Base-by-base conservation (phyloP, 164 flowering plant genomes). In the Tinospora cordifolia region DNA sequence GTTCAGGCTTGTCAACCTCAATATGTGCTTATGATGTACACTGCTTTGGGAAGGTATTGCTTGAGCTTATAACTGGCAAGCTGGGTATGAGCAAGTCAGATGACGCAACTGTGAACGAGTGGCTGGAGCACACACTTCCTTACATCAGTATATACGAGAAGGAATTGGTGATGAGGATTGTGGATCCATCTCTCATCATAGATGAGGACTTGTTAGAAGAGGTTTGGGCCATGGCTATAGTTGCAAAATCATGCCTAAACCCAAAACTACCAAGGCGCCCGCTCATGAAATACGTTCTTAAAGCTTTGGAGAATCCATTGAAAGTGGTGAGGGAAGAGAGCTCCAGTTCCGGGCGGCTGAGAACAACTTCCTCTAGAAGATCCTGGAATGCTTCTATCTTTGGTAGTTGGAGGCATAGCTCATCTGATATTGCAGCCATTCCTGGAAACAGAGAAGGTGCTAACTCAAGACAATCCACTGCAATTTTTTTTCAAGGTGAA, bases 151-250 rank as follows among this genome's bases (percentile, higher is more conserved):
- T 85, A 44, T 82, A 88, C 38, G 93, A 93, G 67, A 85, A 87
- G 72, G 97, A 91, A 69, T 80, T 83, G 49, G 79, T 91, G 44
- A 79, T 81, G 3, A 88, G 84, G 82, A 93, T 93, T 51, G 75
- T 93, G 39, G 97, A 91, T 66, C 90, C 93, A 3, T 85, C 87
- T 67, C 83, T 93, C 41, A 77, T 93, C 5, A 71, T 88, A 27
- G 92, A 91, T 39, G 97, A 89, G 46, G 97, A 91, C 70, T 81
- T 93, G 17, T 70, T 90, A 59, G 93, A 91, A 67, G 98, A 91
- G 71, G 98, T 91, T 24, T 93, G 98, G 98, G 93, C 98, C 11
- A 87, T 89, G 91, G 92, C 97, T 0, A 78, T 93, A 54, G 92
- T 93, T 26, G 97, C 98, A 26, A 77, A 83, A 71, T 86, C 95